Evolutionary conservation across 768 basidiomycete genomes (phyloP), one percentile per base, ranked within the genome.

Genomic region (Mycena galericulata): DNA sequence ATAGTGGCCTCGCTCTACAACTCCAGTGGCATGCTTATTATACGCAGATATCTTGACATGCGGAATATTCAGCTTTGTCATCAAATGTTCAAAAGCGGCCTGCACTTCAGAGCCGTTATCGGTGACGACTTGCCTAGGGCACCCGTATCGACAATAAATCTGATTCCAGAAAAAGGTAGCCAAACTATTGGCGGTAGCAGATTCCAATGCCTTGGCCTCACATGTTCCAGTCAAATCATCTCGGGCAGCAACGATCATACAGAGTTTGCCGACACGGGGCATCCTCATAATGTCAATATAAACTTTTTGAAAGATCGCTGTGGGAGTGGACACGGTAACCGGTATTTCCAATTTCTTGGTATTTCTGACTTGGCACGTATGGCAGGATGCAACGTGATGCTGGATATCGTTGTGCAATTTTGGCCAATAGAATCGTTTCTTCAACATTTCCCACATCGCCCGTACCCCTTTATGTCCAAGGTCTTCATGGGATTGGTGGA

Each of bases 1-100:
- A n/a, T 65, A 75, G 38, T 82, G 82, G 17, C 77, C 72, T 24
- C 74, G 65, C 73, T 83, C 80, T 0, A 83, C 79, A 14, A 81
- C 72, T 34, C 82, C 78, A 47, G 80, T 80, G n/a, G n/a, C n/a
- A n/a, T n/a, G n/a, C n/a, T n/a, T n/a, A n/a, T n/a, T n/a, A n/a
- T n/a, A n/a, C n/a, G 1, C 75, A 1, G 76, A 79, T 14, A 82
- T 80, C 0, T 63, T 20, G 40, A 81, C 69, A 17, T 81, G 81
- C 7, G 60, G 68, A 10, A 77, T 74, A 34, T 34, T 26, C 7
- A 71, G n/a, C 10, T 57, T 20, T 4, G 46, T 30, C 32, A 64
- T 59, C n/a, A 72, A 36, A 0, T 20, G 14, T 43, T 20, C 11
- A 53, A 78, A 73, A 40, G 70, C 75, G 5, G 72, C 17, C 14